Conservation (phyloP, 2,329 filamentous ascomycete genomes). For the Phaeophleospora eucalypticola region DNA sequence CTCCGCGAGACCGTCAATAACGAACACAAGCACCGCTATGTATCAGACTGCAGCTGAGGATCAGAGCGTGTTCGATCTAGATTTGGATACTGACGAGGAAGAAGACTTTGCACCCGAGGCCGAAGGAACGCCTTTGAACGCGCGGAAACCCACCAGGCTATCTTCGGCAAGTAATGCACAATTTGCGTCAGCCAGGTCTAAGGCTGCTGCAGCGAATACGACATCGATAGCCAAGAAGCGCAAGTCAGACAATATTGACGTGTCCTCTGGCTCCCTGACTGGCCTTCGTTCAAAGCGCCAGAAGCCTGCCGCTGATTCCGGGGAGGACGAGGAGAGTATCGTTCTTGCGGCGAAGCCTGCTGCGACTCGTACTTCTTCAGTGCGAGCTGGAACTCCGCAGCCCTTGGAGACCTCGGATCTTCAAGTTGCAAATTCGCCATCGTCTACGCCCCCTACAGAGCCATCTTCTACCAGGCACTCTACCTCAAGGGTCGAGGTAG, state of each 20-base stretch:
- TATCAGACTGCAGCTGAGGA: constrained; percentile 40
- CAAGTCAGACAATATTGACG: constrained; percentile 23
- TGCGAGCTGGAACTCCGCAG: constrained; percentile 19
- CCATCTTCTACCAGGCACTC: constrained; percentile 31
- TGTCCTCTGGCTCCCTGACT: constrained; percentile 14
- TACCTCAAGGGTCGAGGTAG: constrained; percentile 15
- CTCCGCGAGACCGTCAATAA: constrained; percentile 24
- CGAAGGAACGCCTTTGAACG: constrained; percentile 63
- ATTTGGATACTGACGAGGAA: constrained; percentile 27
- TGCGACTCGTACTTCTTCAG: constrained; percentile 13
- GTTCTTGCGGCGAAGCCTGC: background rate
- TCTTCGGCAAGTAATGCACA: constrained; percentile 11
- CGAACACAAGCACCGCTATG: constrained; percentile 15
- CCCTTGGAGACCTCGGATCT: constrained; percentile 23
- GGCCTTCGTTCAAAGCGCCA: constrained; percentile 3
- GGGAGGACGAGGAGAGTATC: constrained; percentile 10
- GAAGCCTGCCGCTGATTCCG: background rate
- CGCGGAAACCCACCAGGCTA: constrained; percentile 38
- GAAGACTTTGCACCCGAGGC: constrained; percentile 57
- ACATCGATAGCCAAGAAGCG: constrained; percentile 25
- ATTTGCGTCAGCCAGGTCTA: background rate
- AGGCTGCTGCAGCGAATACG: background rate
- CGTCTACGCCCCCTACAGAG: constrained; percentile 29
- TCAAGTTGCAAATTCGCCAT: constrained; percentile 32
- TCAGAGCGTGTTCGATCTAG: constrained; percentile 28